These are phyloP conservation scores for Medicago ruthenica DNA, from an alignment of 306 rosid species.

Conservation along the genomic window DNA sequence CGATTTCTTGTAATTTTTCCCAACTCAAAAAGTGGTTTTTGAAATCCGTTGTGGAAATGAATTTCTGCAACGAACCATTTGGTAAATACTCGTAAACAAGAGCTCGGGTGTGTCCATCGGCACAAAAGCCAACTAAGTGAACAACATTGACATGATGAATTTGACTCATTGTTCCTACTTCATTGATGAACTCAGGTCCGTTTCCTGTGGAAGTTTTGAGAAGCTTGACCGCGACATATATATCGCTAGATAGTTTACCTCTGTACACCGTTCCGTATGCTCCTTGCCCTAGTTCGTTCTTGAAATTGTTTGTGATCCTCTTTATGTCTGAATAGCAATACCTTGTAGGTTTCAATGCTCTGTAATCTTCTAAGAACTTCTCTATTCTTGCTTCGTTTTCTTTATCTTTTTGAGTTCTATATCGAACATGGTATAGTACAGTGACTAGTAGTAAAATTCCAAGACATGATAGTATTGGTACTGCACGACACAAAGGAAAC, in stretches of 20 bases:
- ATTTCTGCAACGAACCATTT: conserved; percentile 37
- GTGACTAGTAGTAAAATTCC: neutral
- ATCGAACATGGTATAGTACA: neutral
- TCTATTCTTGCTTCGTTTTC: conserved; percentile 36
- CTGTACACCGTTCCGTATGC: conserved; percentile 32
- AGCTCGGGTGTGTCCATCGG: conserved; percentile 32
- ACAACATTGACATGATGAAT: conserved; percentile 52
- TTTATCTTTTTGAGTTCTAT: conserved; percentile 8
- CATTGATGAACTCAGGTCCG: conserved; percentile 49
- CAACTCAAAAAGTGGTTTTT: conserved; percentile 31
- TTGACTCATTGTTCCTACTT: conserved; percentile 45
- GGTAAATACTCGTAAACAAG: conserved; percentile 29
- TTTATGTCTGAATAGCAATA: conserved; percentile 24
- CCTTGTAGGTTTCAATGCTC: conserved; percentile 38
- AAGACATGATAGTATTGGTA: conserved; percentile 3
- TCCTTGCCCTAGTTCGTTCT: conserved; percentile 34
- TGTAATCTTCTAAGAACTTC: conserved; percentile 36
- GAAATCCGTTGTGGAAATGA: conserved; percentile 18
- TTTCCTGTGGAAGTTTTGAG: conserved; percentile 23
- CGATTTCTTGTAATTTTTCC: conserved; percentile 35
- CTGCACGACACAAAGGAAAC: conserved; percentile 19
- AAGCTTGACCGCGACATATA: conserved; percentile 36
- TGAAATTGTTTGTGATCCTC: conserved; percentile 36
- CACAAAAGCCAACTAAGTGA: conserved; percentile 49
- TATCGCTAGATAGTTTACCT: conserved; percentile 34